Percentiles rank a stretch among this genome's conserved stretches.
Conservation (phyloP, 2,329 filamentous ascomycete genomes). For the Verticillium isaacii region DNA sequence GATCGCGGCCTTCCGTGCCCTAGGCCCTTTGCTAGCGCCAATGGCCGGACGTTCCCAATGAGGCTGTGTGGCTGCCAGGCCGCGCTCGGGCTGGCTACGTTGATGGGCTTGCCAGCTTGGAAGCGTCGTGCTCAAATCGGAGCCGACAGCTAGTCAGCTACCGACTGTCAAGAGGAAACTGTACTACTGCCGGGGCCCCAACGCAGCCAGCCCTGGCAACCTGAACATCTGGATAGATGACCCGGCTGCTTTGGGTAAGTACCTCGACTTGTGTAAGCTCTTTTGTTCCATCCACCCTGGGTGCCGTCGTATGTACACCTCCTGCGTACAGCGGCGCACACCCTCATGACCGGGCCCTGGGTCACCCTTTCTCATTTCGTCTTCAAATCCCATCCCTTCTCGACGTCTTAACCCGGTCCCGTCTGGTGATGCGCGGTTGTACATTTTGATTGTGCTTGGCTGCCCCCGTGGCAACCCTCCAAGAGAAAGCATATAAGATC, state of each 20-base stretch:
- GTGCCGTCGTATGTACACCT: not conserved
- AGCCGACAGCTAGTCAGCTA: not conserved
- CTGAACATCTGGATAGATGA: not conserved
- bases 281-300: not conserved
- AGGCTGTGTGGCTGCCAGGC: not conserved
- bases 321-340: constrained; percentile 1
- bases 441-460: not conserved
- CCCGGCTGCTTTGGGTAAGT: not conserved
- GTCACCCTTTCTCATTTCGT: not conserved
- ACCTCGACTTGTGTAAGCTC: not conserved
- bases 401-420: not conserved
- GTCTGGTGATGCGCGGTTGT: constrained; percentile 1
- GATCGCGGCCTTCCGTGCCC: not conserved
- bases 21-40: not conserved
- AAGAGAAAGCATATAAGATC: not conserved
- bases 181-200: not conserved
- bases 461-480: not conserved
- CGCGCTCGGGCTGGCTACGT: not conserved
- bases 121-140: not conserved
- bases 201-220: not conserved
- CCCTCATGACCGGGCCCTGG: not conserved
- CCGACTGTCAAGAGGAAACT: not conserved
- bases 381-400: not conserved
- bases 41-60: not conserved
- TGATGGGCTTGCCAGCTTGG: not conserved